Conservation (phyloP, 2,329 filamentous ascomycete species). For the Ascochyta clinopodiicola region DNA sequence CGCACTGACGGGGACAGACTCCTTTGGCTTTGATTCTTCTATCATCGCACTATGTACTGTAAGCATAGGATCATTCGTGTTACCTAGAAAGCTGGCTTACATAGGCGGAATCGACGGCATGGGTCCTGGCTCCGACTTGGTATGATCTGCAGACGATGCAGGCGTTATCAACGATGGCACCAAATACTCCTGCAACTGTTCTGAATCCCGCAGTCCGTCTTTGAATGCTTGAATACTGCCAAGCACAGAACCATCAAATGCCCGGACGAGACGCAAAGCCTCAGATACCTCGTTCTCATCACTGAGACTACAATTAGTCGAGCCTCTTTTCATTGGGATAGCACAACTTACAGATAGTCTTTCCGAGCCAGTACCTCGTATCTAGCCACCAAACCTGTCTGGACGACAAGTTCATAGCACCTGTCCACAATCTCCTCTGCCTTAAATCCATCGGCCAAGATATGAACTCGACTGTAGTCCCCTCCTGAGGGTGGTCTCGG, state of each 20-base stretch:
- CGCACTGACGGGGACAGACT: neutral
- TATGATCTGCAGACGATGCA: neutral
- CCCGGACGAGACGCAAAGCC: neutral
- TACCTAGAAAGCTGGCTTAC: neutral
- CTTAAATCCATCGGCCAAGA: neutral
- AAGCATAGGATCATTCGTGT: neutral
- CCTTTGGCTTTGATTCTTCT: neutral
- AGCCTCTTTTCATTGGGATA: too few species aligned
- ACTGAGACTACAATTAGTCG: neutral
- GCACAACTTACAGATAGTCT: neutral
- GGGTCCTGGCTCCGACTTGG: neutral
- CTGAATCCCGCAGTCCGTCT: neutral
- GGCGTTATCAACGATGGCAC: neutral
- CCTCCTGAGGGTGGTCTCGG: neutral
- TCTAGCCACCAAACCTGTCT: neutral
- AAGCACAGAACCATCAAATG: neutral
- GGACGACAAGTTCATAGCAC: neutral
- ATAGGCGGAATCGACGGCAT: neutral
- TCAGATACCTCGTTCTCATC: neutral
- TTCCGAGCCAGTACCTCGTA: neutral
- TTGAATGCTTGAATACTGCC: neutral
- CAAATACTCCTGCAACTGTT: neutral
- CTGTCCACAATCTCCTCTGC: neutral
- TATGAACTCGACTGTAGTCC: neutral
- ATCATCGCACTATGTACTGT: too few species aligned